Evolutionary conservation across 2,329 filamentous ascomycete genomes (phyloP).

Genomic region (Exophiala bonariae): DNA sequence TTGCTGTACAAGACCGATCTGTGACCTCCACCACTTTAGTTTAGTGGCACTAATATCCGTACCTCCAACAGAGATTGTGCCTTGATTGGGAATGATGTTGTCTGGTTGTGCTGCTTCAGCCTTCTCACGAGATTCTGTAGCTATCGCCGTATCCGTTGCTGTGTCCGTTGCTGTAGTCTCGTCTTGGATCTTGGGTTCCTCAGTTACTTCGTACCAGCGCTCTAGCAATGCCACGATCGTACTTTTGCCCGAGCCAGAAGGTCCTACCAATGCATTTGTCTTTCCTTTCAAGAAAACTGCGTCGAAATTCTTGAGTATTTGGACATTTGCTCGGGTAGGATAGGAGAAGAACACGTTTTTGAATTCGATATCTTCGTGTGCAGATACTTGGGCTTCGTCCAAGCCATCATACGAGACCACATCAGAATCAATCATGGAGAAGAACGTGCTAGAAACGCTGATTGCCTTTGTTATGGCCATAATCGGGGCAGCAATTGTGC

Average conservation of each 20-base stretch:
- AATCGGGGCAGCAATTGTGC: slow-evolving; percentile 34
- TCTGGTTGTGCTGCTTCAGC: slow-evolving; percentile 2
- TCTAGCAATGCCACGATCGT: slow-evolving; percentile 46
- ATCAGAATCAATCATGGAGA: slow-evolving; percentile 74
- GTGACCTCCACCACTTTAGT: slow-evolving; percentile 59
- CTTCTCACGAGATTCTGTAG: slow-evolving; percentile 3
- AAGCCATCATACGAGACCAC: slow-evolving; percentile 35
- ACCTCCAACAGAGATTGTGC: slow-evolving; percentile 55
- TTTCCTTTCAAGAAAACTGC: slow-evolving; percentile 37
- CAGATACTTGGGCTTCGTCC: slow-evolving; percentile 47
- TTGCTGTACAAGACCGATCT: slow-evolving; percentile 67
- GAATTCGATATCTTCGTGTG: slow-evolving; percentile 67
- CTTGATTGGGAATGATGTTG: slow-evolving; percentile 30
- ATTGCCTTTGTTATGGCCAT: slow-evolving; percentile 61
- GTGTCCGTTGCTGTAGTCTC: background rate
- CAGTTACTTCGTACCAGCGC: slow-evolving; percentile 40
- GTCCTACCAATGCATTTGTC: slow-evolving; percentile 46
- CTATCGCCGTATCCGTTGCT: background rate
- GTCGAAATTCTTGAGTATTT: slow-evolving; percentile 37
- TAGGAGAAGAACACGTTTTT: slow-evolving; percentile 71
- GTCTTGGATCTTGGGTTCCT: slow-evolving; percentile 2
- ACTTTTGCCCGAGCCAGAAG: slow-evolving; percentile 48
- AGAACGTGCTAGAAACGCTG: slow-evolving; percentile 81
- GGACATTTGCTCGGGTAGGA: slow-evolving; percentile 48
- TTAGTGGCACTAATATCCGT: slow-evolving; percentile 58